A percentile compares a stretch with the other conserved stretches of the same genome.
phyloP scores from a whole-genome alignment of 352 stramenopile genomes.

The Phytopythium aichiense region DNA sequence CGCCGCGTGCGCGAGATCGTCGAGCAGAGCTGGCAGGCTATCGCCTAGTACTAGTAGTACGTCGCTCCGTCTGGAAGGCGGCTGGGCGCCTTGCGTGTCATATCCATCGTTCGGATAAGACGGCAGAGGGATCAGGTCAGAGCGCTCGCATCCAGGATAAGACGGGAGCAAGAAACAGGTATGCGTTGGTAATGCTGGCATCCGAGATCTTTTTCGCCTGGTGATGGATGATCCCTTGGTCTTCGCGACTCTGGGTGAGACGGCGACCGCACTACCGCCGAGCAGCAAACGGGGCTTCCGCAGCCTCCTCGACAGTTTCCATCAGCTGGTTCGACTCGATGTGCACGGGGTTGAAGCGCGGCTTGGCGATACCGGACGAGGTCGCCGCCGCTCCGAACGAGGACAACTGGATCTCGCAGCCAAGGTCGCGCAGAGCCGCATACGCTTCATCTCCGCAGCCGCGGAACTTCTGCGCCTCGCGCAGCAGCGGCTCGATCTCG shows the following conservation, averaged over 20 bases:
- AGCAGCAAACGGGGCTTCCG: constrained; percentile 44
- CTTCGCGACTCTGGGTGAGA: too few species aligned
- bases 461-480: constrained; percentile 53
- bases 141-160: background rate
- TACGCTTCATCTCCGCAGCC: constrained; percentile 78
- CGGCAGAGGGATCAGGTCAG: too few species aligned
- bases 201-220: too few species aligned
- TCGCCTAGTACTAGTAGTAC: constrained; percentile 32
- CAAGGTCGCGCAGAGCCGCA: constrained; percentile 65
- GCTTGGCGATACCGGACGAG: constrained; percentile 14
- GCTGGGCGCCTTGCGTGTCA: background rate
- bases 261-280: background rate
- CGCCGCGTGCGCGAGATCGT: constrained; percentile 98
- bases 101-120: too few species aligned
- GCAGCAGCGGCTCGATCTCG: constrained; percentile 57
- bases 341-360: constrained; percentile 69
- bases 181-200: too few species aligned
- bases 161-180: constrained; percentile 5
- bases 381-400: constrained; percentile 34
- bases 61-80: too few species aligned
- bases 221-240: too few species aligned
- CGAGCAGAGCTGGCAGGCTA: constrained; percentile 96
- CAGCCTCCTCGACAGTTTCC: constrained; percentile 42
- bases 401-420: constrained; percentile 65
- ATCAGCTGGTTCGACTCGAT: constrained; percentile 50